A percentile compares a stretch with the other conserved stretches of the same genome.
phyloP scores from a whole-genome alignment of 371 early-diverging fungal genomes.

The Lichtheimia corymbifera region DNA sequence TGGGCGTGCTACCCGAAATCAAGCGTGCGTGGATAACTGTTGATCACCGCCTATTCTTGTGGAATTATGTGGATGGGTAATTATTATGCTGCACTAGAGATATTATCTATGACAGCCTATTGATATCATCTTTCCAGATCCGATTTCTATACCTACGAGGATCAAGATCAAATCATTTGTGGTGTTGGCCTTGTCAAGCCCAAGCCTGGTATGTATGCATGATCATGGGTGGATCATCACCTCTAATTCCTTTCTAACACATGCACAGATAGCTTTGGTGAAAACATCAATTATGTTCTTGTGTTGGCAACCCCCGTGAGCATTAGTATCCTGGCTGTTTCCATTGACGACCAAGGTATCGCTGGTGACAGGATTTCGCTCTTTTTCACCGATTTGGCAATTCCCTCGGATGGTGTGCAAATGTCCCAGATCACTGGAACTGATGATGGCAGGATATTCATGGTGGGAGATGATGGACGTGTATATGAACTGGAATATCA shows the following conservation, averaged over 20 bases:
- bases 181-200: constrained; percentile 80
- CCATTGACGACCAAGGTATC: constrained; percentile 11
- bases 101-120: background rate
- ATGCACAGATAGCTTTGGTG: constrained; percentile 68
- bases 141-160: constrained; percentile 73
- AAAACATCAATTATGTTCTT: constrained; percentile 74
- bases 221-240: background rate
- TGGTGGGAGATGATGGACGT: constrained; percentile 77
- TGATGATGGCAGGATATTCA: constrained; percentile 76
- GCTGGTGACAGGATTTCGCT: constrained; percentile 39
- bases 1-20: constrained; percentile 85
- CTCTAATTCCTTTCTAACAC: background rate
- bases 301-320: constrained; percentile 83
- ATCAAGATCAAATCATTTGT: constrained; percentile 84
- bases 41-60: constrained; percentile 73
- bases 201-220: constrained; percentile 54
- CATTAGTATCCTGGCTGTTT: constrained; percentile 73
- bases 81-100: background rate
- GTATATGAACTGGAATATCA: constrained; percentile 86
- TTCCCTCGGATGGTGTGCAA: constrained; percentile 74
- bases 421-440: constrained; percentile 75
- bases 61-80: constrained; percentile 76
- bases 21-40: constrained; percentile 78
- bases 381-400: constrained; percentile 68
- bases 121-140: constrained; percentile 25